Percentiles rank a stretch among this genome's conserved stretches.
Conservation (phyloP, 176 grass and related monocot genomes). For the Miscanthus lutarioriparius region DNA sequence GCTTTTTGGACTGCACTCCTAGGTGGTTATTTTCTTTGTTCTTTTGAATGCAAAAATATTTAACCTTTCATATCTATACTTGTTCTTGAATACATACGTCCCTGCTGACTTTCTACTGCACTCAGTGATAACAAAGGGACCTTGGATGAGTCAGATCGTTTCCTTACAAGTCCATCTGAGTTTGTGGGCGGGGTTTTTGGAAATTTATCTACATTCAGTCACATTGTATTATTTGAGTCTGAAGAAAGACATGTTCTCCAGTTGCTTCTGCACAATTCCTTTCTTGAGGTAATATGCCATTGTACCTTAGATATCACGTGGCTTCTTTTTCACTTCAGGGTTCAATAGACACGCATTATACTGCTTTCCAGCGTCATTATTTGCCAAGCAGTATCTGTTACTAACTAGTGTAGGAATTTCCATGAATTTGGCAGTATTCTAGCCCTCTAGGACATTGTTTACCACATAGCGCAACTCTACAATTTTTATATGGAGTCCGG, state of each 20-base stretch:
- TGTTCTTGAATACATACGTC: background rate
- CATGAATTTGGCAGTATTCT: background rate
- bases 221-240: slow-evolving; percentile 81
- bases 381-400: background rate
- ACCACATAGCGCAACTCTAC: background rate
- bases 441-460: background rate
- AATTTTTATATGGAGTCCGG: background rate
- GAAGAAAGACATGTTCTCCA: slow-evolving; percentile 63
- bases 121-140: slow-evolving; percentile 53
- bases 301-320: background rate
- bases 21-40: slow-evolving; percentile 49
- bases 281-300: slow-evolving; percentile 56
- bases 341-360: background rate
- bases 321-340: background rate
- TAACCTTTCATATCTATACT: slow-evolving; percentile 6
- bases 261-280: slow-evolving; percentile 58
- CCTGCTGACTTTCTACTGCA: slow-evolving; percentile 23
- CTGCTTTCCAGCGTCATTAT: background rate
- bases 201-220: slow-evolving; percentile 67
- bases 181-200: slow-evolving; percentile 61
- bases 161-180: slow-evolving; percentile 63
- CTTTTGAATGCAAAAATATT: background rate
- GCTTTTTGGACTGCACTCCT: slow-evolving; percentile 89
- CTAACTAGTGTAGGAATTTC: background rate
- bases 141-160: slow-evolving; percentile 80